Conservation (phyloP, 352 stramenopile species). For the Aphanomyces stellatus region DNA sequence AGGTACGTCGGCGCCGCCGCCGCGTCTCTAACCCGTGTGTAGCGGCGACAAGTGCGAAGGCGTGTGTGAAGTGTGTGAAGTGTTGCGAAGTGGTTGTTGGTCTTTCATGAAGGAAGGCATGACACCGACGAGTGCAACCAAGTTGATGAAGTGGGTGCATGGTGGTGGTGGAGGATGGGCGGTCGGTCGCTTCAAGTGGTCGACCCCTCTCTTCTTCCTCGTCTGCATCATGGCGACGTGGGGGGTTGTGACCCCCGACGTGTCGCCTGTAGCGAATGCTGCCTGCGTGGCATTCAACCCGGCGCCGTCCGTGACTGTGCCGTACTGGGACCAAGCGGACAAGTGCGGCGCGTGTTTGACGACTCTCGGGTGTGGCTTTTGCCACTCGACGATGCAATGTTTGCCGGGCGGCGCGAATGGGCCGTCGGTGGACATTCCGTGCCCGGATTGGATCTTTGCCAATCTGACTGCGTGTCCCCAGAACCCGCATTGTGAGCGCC, state of each 20-base stretch:
- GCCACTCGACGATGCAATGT: slow-evolving; percentile 86
- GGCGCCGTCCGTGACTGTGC: slow-evolving; percentile 29
- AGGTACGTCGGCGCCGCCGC: too few species aligned
- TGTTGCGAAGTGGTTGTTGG: too few species aligned
- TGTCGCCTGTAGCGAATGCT: neutral
- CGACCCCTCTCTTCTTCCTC: neutral
- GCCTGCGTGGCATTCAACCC: neutral
- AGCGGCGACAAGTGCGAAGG: too few species aligned
- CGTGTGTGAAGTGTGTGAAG: too few species aligned
- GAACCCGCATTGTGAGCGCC: slow-evolving; percentile 44
- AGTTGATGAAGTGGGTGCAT: too few species aligned
- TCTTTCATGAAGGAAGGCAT: too few species aligned
- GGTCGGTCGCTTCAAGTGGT: too few species aligned
- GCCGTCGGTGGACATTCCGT: slow-evolving; percentile 31
- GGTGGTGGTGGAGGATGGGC: too few species aligned
- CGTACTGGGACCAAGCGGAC: slow-evolving; percentile 54
- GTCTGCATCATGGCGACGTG: neutral
- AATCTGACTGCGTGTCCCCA: slow-evolving; percentile 51
- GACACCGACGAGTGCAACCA: too few species aligned
- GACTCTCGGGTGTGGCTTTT: slow-evolving; percentile 77
- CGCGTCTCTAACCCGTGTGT: too few species aligned
- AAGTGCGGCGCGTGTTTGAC: slow-evolving; percentile 63
- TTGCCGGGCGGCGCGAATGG: slow-evolving; percentile 49
- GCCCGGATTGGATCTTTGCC: slow-evolving; percentile 52
- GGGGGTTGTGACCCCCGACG: neutral